Percentiles rank a stretch among this genome's conserved stretches.
Conservation (phyloP, 1,284 basidiomycete species). For the Marasmius tenuissimus region DNA sequence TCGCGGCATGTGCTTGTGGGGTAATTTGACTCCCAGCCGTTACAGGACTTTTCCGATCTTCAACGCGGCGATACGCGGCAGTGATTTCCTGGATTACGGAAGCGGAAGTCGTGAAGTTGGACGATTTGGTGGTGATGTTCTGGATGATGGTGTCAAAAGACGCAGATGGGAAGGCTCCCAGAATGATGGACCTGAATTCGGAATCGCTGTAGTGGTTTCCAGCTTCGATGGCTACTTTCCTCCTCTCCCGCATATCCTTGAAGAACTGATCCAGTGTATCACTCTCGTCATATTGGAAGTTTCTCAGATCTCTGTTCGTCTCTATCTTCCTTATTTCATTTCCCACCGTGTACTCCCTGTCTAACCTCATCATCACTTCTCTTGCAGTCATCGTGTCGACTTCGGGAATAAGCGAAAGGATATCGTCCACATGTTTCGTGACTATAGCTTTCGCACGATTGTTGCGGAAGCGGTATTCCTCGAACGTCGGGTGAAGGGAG, state of each 20-base stretch:
- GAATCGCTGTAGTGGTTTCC: background rate
- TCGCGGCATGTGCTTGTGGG: background rate
- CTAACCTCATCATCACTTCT: background rate
- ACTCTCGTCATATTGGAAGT: background rate
- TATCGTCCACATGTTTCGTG: background rate
- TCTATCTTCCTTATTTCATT: background rate
- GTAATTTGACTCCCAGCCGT: background rate
- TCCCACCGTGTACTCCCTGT: background rate
- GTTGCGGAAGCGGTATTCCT: conserved; percentile 4
- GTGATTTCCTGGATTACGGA: conserved; percentile 8
- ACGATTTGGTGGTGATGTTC: background rate
- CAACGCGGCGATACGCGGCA: background rate
- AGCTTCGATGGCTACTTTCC: conserved; percentile 1
- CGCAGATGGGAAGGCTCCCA: background rate
- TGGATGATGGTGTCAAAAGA: conserved; percentile 6
- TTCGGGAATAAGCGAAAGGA: background rate
- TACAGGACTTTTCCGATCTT: background rate
- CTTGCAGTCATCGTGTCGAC: background rate
- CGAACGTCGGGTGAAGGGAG: background rate
- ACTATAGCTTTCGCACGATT: conserved; percentile 2
- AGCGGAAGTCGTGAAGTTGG: background rate
- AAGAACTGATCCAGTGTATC: conserved; percentile 3
- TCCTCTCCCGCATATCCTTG: background rate
- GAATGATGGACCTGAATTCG: background rate
- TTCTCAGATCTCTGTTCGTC: background rate